Base-by-base conservation (phyloP, 2,329 filamentous ascomycete genomes). In the Fusarium protoensiforme region DNA sequence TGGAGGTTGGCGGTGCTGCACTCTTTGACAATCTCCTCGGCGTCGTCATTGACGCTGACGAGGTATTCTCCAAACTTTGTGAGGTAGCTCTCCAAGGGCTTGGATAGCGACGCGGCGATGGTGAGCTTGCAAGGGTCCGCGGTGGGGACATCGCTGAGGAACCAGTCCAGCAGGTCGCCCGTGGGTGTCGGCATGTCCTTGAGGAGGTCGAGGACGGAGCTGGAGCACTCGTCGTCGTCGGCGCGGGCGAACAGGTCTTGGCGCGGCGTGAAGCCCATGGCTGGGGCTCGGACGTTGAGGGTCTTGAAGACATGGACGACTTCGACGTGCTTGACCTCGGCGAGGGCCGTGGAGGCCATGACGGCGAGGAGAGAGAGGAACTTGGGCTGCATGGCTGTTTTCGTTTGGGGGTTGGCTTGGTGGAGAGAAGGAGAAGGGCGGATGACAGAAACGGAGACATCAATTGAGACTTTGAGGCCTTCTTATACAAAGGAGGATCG, bases 271-370 rank as follows among this genome's bases (percentile, higher is more conserved):
- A 68, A 63, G 31, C 35, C 59, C 64, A 64, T 41, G 2, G 62
- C 58, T n/a, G 73, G 67, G 16, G 61, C 36, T 29, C 39, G 48
- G 35, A 72, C 57, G 20, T 74, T 65, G 10, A 74, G 71, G 22
- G 61, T 61, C 64, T 73, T 54, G 11, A 74, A 31, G 64, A 72
- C 57, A 61, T 72, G 71, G 16, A 73, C 61, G 16, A 73, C 71
- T 1, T 73, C 64, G 18, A 73, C 68, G 0, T 27, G 51, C 31
- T 65, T 18, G 33, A 74, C 58, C 4, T 65, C 31, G 20, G 60
- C 10, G 16, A 71, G 22, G 22, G 38, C 64, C 10, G 48, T 65
- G 20, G 53, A 68, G 24, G 54, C 67, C 13, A 61, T 36, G 16
- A 68, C 71, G 38, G 68, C 68, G 10, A 73, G 48, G 16, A 72